phyloP scores from a whole-genome alignment of 1,139 yeast genomes.

The Suhomyces terraborum region DNA sequence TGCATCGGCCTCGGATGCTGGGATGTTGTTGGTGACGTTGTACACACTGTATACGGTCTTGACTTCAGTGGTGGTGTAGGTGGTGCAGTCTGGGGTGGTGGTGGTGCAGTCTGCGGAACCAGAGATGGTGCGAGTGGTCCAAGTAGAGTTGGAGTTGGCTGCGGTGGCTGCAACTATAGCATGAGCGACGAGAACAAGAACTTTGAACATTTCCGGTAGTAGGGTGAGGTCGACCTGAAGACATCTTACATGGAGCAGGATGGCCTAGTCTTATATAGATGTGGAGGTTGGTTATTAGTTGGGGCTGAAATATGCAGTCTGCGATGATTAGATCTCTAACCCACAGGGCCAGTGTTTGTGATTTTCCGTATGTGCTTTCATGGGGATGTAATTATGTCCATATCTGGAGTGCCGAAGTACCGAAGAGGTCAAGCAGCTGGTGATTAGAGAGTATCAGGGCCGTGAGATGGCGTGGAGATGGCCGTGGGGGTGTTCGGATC shows the following conservation, averaged over 20 bases:
- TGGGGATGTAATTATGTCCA: too few relatives aligned
- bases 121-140: too few relatives aligned
- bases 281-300: too few relatives aligned
- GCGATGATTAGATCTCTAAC: too few relatives aligned
- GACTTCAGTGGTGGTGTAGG: conserved; percentile 15
- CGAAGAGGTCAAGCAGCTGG: too few relatives aligned
- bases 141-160: conserved; percentile 6
- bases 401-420: too few relatives aligned
- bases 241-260: too few relatives aligned
- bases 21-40: conserved; percentile 17
- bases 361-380: too few relatives aligned
- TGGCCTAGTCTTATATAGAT: neutral
- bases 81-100: conserved; percentile 11
- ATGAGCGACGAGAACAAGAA: conserved; percentile 9
- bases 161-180: conserved; percentile 7
- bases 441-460: too few relatives aligned
- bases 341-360: too few relatives aligned
- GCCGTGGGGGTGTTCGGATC: conserved; percentile 1
- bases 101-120: conserved; percentile 4
- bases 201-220: conserved; percentile 13
- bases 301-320: too few relatives aligned
- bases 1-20: conserved; percentile 16
- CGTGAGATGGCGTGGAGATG: neutral
- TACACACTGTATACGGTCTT: conserved; percentile 13
- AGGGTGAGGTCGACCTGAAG: too few relatives aligned